Evolutionary conservation across 169 alveolate species (phyloP), one percentile per base, ranked within the genome.

Genomic region (Sarcocystis neurona): DNA sequence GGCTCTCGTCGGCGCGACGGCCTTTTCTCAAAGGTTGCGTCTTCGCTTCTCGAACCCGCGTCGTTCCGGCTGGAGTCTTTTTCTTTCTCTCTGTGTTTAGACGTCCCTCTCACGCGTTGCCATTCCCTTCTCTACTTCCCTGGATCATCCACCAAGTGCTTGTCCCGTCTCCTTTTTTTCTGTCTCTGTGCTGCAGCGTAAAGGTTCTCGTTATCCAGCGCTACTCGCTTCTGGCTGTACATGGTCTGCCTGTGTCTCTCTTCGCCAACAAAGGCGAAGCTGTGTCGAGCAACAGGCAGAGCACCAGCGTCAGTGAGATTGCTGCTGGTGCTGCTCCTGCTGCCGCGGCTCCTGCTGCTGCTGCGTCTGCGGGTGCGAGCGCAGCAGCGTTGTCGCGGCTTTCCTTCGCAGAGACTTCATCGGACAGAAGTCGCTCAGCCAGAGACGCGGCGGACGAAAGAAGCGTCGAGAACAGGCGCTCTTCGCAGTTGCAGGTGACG

Each of bases 171-270:
- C 66, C 66, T 53, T 53, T n/a, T 53, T 53, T 53, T 53, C 23
- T 53, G 30, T 53, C 23, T 53, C 12, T 53, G 30, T 53, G 12
- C 23, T 15, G 30, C 39, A 92, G 93, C 20, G 91, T 92, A n/a
- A 90, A 89, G 82, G 92, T 93, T 48, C 78, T 92, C 88, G 89
- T 91, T 72, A 77, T 90, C 91, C 87, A 86, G 70, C 66, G 68
- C 46, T 94, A 89, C 30, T n/a, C 89, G 39, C 92, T 92, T 23
- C 87, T 92, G 1, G 92, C 88, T 27, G 78, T 66, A 27, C 86
- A 79, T 32, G 87, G 89, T 2, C 23, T 70, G 6, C 79, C 44
- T 30, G 47, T 70, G 79, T 3, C 10, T 6, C 39, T n/a, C n/a
- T n/a, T n/a, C n/a, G n/a, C n/a, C n/a, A n/a, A n/a, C n/a, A n/a